phyloP scores from a whole-genome alignment of 768 basidiomycete genomes.

The Calocybe cyanea region DNA sequence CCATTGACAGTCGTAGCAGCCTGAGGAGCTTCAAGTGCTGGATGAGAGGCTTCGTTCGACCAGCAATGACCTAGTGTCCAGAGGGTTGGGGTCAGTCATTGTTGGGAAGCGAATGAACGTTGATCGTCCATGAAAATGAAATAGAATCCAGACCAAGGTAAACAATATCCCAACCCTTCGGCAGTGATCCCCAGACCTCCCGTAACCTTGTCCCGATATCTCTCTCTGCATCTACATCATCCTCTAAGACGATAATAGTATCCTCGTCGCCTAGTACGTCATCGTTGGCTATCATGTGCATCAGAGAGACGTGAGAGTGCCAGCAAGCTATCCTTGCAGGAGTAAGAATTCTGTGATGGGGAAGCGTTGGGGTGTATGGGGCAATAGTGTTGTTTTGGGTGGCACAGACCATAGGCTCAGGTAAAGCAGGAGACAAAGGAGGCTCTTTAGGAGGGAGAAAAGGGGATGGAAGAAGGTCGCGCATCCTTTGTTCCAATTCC shows the following conservation, averaged over 20 bases:
- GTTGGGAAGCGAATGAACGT: too few species aligned
- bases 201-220: constrained; percentile 43
- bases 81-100: too few species aligned
- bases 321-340: constrained; percentile 65
- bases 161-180: constrained; percentile 67
- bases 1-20: constrained; percentile 1
- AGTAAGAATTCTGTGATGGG: constrained; percentile 50
- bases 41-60: constrained; percentile 59
- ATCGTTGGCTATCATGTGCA: constrained; percentile 39
- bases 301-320: constrained; percentile 59
- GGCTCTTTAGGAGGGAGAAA: constrained; percentile 9
- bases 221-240: constrained; percentile 76
- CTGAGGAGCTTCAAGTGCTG: constrained; percentile 26
- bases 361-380: constrained; percentile 31
- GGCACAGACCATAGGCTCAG: constrained; percentile 14
- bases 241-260: constrained; percentile 62
- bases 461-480: too few species aligned
- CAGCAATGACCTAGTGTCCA: constrained; percentile 64
- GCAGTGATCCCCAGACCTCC: constrained; percentile 50
- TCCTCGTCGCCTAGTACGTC: constrained; percentile 21
- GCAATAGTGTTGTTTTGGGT: constrained; percentile 31
- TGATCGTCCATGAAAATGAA: constrained; percentile 3
- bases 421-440: constrained; percentile 1
- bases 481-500: not conserved
- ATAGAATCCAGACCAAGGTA: constrained; percentile 37